phyloP scores from a whole-genome alignment of 805 yeast genomes.

The Metschnikowia sp. region DNA sequence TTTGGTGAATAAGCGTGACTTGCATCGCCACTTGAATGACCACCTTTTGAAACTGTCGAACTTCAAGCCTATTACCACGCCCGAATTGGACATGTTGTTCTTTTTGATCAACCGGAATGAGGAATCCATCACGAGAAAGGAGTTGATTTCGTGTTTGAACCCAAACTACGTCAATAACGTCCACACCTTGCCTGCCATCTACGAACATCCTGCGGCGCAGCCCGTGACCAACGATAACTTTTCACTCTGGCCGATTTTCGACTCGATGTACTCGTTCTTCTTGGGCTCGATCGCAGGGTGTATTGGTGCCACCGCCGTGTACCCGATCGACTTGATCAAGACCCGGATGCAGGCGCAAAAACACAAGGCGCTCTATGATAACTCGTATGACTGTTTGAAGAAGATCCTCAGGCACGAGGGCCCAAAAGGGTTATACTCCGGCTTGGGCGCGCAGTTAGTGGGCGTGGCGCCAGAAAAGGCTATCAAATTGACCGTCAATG shows the following conservation, averaged over 20 bases:
- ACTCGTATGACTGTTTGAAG: constrained; percentile 80
- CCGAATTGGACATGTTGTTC: constrained; percentile 40
- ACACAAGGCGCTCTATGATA: constrained; percentile 63
- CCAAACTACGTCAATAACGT: constrained; percentile 46
- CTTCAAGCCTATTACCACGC: constrained; percentile 39
- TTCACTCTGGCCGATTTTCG: constrained; percentile 48
- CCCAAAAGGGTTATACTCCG: constrained; percentile 80
- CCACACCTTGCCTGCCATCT: constrained; percentile 33
- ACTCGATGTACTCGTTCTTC: constrained; percentile 80
- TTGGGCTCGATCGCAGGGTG: constrained; percentile 96
- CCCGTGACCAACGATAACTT: constrained; percentile 39
- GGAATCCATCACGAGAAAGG: constrained; percentile 40
- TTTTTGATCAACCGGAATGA: constrained; percentile 36
- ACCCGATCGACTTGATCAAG: constrained; percentile 93
- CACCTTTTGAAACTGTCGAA: constrained; percentile 41
- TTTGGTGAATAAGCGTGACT: constrained; percentile 38
- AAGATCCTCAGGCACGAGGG: constrained; percentile 81
- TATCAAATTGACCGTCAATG: constrained; percentile 91
- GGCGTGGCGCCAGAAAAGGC: constrained; percentile 99
- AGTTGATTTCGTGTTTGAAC: constrained; percentile 49
- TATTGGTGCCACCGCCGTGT: constrained; percentile 96
- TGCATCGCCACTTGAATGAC: constrained; percentile 41
- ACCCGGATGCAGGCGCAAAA: constrained; percentile 98
- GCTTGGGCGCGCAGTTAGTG: constrained; percentile 87
- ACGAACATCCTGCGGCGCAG: constrained; percentile 41